These are phyloP conservation scores for Solanum etuberosum DNA, from an alignment of 257 asterid genomes.

Conservation along the genomic window DNA sequence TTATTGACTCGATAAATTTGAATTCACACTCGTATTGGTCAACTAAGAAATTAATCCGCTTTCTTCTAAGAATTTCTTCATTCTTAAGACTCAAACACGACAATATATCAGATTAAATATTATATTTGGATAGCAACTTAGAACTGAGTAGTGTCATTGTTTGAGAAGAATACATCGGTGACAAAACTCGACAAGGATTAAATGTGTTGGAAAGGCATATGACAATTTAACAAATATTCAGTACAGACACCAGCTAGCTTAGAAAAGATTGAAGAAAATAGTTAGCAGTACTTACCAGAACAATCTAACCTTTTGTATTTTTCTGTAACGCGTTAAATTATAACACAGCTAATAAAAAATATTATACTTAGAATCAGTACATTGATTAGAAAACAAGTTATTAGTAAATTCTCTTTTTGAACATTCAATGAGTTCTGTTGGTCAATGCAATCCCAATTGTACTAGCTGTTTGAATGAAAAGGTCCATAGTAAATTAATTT, in stretches of 20 bases:
- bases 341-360: neutral
- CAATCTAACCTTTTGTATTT: neutral
- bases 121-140: neutral
- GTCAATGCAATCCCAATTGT: neutral
- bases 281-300: neutral
- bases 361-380: neutral
- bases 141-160: neutral
- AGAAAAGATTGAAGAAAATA: neutral
- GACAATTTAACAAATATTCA: neutral
- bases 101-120: accelerated
- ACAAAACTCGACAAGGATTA: neutral
- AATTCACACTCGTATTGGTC: neutral
- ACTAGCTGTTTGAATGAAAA: neutral
- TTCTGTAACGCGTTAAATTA: neutral
- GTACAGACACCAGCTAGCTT: neutral
- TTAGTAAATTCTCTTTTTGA: neutral
- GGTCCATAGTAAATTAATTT: neutral
- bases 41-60: neutral
- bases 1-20: neutral
- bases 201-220: neutral
- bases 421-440: neutral
- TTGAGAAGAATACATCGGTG: neutral
- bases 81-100: neutral
- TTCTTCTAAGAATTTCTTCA: neutral
- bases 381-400: neutral